Base-by-base conservation (phyloP, 495 filamentous ascomycete genomes). In the Monascus purpureus region DNA sequence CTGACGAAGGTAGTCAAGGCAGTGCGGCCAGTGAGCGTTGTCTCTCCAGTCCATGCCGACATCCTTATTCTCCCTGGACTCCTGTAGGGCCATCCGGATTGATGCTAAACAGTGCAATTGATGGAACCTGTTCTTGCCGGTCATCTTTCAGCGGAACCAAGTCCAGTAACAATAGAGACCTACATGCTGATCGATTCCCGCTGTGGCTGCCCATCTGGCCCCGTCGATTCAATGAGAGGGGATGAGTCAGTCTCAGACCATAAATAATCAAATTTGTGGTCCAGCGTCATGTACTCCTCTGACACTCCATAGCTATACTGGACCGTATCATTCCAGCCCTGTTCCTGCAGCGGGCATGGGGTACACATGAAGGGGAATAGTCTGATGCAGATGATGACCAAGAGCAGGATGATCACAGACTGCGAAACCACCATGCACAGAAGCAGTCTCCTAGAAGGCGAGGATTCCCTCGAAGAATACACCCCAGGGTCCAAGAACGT, bases 21-120 rank as follows among this genome's bases (percentile, higher is more conserved):
- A 33, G 14, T 33, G 31, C 17, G 31, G 31, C 31, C 31, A 33
- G 23, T 33, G 31, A 3, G 6, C 17, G 23, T 33, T 33, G 24
- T 33, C 31, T 4, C 24, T 3, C 5, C 12, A 24, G 13, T 33
- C 31, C 4, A 33, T 5, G 7, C 31, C 31, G 8, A 14, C 4
- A 14, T 33, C 31, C 9, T n/a, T 15, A 7, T 19, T 19, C 7
- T 33, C 31, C 4, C 23, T 5, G 4, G 31, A 16, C 7, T 5
- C 7, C 18, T 33, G 31, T 3, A 33, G 9, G 17, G 31, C 31
- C 6, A 9, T 3, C 8, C 31, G 15, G 5, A 33, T 9, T n/a
- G 31, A 33, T 13, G 18, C 15, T 9, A 33, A 19, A 24, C 31
- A 33, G 19, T 33, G 22, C 7, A 25, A n/a, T n/a, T 25, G 22